A percentile compares a stretch with the other conserved stretches of the same genome.
These are phyloP conservation scores for Suhomyces anneliseae DNA, from an alignment of 1,139 yeast species.

Conservation along the genomic window DNA sequence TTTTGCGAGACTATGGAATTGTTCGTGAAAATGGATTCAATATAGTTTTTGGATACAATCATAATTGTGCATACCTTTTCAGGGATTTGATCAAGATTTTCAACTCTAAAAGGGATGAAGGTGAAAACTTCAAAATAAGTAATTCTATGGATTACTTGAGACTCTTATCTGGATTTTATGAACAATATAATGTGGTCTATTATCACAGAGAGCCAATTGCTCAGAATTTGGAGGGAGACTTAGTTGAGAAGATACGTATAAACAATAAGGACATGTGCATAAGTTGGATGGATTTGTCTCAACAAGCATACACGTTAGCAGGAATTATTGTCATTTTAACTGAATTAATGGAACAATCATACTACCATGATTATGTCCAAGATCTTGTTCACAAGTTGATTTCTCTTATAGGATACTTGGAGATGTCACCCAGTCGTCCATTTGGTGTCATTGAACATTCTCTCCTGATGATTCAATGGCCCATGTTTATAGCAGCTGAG, in stretches of 20 bases:
- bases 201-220: constrained; percentile 23
- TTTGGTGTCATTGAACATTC: constrained; percentile 27
- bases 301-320: constrained; percentile 39
- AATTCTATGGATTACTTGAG: constrained; percentile 28
- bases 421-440: constrained; percentile 23
- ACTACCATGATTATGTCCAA: constrained; percentile 35
- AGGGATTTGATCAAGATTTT: constrained; percentile 57
- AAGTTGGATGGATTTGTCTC: constrained; percentile 46
- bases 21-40: constrained; percentile 55
- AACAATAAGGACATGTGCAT: constrained; percentile 20
- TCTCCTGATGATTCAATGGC: constrained; percentile 60
- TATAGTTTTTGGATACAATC: constrained; percentile 60
- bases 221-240: constrained; percentile 24
- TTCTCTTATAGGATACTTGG: constrained; percentile 28
- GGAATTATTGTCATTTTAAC: constrained; percentile 36
- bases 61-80: constrained; percentile 49
- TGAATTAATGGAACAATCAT: constrained; percentile 33
- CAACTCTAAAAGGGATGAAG: constrained; percentile 37
- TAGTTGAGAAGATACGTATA: constrained; percentile 14
- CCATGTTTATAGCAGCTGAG: constrained; percentile 60
- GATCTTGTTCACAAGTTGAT: constrained; percentile 29
- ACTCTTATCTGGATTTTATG: constrained; percentile 34
- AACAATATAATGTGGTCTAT: constrained; percentile 25
- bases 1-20: constrained; percentile 39
- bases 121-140: constrained; percentile 7